A percentile compares a stretch with the other conserved stretches of the same genome.
Evolutionary conservation across 192 early-diverging fungal species (phyloP).

Genomic region (Dissophora globulifera): DNA sequence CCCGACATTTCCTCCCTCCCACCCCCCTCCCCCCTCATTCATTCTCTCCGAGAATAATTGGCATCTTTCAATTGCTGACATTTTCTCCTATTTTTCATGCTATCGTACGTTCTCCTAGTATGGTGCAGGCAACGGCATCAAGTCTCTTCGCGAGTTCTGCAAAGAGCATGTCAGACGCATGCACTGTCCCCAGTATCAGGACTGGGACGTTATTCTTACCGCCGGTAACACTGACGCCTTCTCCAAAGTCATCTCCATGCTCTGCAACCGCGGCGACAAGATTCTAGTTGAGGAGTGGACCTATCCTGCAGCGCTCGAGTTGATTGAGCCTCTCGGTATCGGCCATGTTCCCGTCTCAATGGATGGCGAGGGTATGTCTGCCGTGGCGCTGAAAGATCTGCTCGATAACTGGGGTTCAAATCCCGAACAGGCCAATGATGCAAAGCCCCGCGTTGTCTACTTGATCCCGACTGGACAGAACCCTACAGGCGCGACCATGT

Average conservation of each 20-base stretch:
- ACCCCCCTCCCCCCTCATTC: no score
- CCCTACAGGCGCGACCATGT: conserved; percentile 87
- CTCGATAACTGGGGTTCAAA: conserved; percentile 51
- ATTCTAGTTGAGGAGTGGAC: conserved; percentile 73
- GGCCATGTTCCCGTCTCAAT: conserved; percentile 59
- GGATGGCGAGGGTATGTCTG: conserved; percentile 72
- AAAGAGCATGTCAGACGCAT: conserved; percentile 59
- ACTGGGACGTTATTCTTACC: conserved; percentile 75
- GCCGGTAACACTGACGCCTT: conserved; percentile 73
- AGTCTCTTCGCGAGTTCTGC: conserved; percentile 57
- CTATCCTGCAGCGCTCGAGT: conserved; percentile 69
- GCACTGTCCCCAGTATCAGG: conserved; percentile 63
- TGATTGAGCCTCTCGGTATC: conserved; percentile 62
- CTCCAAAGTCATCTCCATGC: conserved; percentile 64
- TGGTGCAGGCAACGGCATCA: conserved; percentile 63
- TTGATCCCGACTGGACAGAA: conserved; percentile 89
- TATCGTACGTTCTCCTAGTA: conserved; percentile 63
- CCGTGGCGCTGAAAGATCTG: conserved; percentile 60
- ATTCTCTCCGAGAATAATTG: not conserved
- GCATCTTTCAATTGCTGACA: not conserved
- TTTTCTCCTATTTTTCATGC: not conserved
- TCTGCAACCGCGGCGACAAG: conserved; percentile 67
- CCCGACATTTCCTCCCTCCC: no score
- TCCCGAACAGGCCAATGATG: conserved; percentile 43
- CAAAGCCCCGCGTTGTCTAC: conserved; percentile 66